phyloP scores from a whole-genome alignment of 495 filamentous ascomycete genomes.

The Aspergillus sparsus region DNA sequence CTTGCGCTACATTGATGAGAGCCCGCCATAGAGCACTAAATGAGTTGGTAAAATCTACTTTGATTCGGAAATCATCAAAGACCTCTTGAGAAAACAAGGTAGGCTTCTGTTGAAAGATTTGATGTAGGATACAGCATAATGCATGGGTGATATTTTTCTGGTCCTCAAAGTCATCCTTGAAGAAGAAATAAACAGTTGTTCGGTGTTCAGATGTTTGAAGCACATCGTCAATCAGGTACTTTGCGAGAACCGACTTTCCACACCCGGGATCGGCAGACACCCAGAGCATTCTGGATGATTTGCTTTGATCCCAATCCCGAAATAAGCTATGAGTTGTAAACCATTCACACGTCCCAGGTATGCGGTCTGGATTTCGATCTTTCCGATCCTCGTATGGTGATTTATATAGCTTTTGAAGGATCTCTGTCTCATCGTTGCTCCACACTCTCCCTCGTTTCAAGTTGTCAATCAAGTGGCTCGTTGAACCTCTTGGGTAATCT shows the following conservation, averaged over 20 bases:
- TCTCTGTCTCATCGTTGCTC: neutral
- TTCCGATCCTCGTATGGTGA: slow-evolving; percentile 1
- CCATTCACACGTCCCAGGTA: neutral
- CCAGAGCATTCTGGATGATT: slow-evolving; percentile 40
- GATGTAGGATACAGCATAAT: slow-evolving; percentile 44
- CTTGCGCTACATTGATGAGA: neutral
- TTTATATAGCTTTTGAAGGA: neutral
- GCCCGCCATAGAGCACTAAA: neutral
- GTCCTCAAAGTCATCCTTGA: slow-evolving; percentile 39
- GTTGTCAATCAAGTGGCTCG: no score
- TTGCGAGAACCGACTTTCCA: slow-evolving; percentile 47
- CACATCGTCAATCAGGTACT: slow-evolving; percentile 35
- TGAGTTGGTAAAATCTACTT: neutral
- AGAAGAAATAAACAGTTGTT: slow-evolving; percentile 48
- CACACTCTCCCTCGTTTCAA: neutral
- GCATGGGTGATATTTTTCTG: slow-evolving; percentile 34
- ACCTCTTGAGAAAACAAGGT: slow-evolving; percentile 31
- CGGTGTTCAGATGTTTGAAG: slow-evolving; percentile 6
- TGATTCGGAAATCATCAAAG: slow-evolving; percentile 7
- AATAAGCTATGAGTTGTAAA: neutral
- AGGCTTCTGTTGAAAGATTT: slow-evolving; percentile 35
- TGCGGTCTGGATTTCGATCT: neutral
- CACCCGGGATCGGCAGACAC: slow-evolving; percentile 48
- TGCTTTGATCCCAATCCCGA: slow-evolving; percentile 24
- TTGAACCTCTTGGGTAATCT: neutral